These are phyloP conservation scores for Mortierella sp. DNA, from an alignment of 371 early-diverging fungal genomes.

Conservation along the genomic window DNA sequence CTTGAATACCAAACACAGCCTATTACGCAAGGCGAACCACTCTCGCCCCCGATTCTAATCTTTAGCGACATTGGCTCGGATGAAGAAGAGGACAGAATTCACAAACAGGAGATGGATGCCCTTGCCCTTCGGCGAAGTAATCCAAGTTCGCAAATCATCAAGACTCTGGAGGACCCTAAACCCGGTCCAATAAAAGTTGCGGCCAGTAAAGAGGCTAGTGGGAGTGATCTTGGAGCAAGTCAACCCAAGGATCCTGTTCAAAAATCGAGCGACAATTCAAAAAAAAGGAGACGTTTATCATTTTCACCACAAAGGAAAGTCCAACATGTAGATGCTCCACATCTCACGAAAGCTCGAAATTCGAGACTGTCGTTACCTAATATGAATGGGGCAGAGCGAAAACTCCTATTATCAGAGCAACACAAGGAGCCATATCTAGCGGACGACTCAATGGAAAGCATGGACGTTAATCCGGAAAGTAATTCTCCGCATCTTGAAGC, in stretches of 20 bases:
- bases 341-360: neutral
- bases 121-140: neutral
- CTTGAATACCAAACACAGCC: conserved; percentile 5
- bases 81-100: conserved; percentile 21
- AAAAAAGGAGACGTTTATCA: neutral
- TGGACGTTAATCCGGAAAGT: neutral
- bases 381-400: neutral
- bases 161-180: neutral
- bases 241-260: neutral
- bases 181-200: neutral
- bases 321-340: neutral
- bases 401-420: neutral
- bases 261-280: neutral
- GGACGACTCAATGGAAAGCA: too few relatives aligned
- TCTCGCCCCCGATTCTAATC: neutral
- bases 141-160: neutral
- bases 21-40: neutral
- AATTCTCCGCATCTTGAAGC: neutral
- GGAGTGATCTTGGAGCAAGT: neutral
- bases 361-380: conserved; percentile 16
- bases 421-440: neutral
- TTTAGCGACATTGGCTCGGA: conserved; percentile 7
- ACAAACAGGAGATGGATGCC: neutral
- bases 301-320: neutral
- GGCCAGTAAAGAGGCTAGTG: neutral